phyloP scores from a whole-genome alignment of 306 rosid species.

The Vachellia collinsii region DNA sequence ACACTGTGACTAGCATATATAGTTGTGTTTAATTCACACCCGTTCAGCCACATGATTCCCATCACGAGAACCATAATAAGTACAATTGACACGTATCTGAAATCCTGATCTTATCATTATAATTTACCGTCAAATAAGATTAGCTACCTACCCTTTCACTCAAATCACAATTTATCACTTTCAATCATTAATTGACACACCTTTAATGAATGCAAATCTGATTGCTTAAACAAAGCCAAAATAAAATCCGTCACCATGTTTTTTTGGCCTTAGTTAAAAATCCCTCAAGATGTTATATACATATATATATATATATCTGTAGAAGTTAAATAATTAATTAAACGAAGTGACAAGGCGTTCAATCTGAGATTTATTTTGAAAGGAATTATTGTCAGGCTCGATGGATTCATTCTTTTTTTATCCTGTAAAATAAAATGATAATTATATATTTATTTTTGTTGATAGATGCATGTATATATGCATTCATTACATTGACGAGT shows the following conservation, averaged over 20 bases:
- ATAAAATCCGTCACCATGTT: background rate
- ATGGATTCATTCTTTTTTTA: no score
- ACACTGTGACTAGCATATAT: constrained; percentile 7
- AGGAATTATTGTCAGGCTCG: background rate
- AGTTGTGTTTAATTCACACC: background rate
- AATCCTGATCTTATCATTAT: background rate
- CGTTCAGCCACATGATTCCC: background rate
- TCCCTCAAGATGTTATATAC: background rate
- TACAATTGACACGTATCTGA: background rate
- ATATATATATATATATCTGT: no score
- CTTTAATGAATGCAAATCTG: background rate
- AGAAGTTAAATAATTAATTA: background rate
- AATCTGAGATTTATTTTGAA: background rate
- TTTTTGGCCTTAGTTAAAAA: background rate
- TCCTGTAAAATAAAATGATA: no score
- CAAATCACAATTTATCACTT: constrained; percentile 16
- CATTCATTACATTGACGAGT: background rate
- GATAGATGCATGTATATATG: background rate
- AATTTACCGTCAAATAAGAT: background rate
- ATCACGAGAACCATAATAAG: background rate
- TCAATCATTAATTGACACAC: background rate
- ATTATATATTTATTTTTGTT: no score
- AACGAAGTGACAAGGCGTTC: no score
- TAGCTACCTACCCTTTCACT: background rate
- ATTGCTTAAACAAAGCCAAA: background rate